These are phyloP conservation scores for Trapa incisa DNA, from an alignment of 345 rosid genomes.

Conservation along the genomic window DNA sequence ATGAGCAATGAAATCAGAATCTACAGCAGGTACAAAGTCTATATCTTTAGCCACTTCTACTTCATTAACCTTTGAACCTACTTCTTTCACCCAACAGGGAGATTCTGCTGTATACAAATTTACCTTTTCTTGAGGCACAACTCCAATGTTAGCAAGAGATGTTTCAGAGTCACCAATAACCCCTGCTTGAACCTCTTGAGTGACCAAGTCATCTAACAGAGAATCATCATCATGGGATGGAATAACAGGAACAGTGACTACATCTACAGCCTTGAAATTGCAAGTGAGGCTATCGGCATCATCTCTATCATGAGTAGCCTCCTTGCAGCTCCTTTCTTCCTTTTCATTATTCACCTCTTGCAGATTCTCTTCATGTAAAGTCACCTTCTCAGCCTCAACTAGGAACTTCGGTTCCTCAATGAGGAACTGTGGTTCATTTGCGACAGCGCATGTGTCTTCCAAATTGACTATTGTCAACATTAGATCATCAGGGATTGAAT, in stretches of 20 bases:
- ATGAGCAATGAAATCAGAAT: not conserved
- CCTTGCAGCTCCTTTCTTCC: not conserved
- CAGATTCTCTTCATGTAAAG: not conserved
- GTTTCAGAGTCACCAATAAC: not conserved
- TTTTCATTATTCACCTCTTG: not conserved
- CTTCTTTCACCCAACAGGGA: not conserved
- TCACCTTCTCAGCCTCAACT: not conserved
- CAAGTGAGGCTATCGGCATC: not conserved
- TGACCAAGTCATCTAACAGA: not conserved
- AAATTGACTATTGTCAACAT: not conserved
- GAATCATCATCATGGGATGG: constrained; percentile 1
- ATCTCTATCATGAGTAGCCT: not conserved
- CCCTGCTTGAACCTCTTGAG: not conserved
- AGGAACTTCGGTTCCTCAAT: not conserved
- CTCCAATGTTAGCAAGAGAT: constrained; percentile 2
- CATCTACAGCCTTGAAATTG: not conserved
- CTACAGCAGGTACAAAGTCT: not conserved
- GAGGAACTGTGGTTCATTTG: not conserved
- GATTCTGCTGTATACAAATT: not conserved
- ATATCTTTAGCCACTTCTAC: not conserved
- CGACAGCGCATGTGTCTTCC: not conserved
- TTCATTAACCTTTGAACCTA: not conserved
- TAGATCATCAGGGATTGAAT: not conserved
- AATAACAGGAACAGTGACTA: not conserved
- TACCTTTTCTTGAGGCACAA: not conserved